phyloP scores from a whole-genome alignment of 2,329 filamentous ascomycete genomes.

The Chaetomiaceae sp. region DNA sequence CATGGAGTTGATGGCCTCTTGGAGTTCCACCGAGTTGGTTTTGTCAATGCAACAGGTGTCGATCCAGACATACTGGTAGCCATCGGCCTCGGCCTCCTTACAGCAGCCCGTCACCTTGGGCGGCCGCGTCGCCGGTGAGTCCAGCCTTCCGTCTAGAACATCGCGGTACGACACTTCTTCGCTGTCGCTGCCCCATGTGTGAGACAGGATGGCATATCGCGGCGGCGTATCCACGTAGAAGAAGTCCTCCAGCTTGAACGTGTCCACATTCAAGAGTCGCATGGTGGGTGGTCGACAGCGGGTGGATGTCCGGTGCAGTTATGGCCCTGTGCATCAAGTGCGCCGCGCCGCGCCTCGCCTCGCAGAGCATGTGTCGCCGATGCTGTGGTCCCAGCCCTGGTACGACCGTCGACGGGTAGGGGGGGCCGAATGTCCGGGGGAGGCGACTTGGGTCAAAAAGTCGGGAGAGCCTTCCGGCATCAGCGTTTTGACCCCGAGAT shows the following conservation, averaged over 20 bases:
- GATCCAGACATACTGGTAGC: conserved; percentile 25
- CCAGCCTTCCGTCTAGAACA: conserved; percentile 13
- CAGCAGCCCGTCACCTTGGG: conserved; percentile 11
- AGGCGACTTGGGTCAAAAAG: background rate
- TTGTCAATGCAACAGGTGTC: conserved; percentile 31
- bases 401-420: no score
- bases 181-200: conserved; percentile 20
- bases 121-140: background rate
- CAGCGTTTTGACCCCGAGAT: background rate
- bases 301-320: background rate
- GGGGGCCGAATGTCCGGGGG: no score
- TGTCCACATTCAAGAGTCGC: conserved; percentile 23
- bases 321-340: no score
- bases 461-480: no score
- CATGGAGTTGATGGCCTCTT: conserved; percentile 27
- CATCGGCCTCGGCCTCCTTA: conserved; percentile 3
- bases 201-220: conserved; percentile 21
- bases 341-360: no score
- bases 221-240: conserved; percentile 2
- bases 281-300: background rate
- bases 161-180: conserved; percentile 18
- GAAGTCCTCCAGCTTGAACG: conserved; percentile 19
- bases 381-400: no score
- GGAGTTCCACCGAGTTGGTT: conserved; percentile 25
- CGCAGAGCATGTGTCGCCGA: no score